Percentiles rank a stretch among this genome's conserved stretches.
phyloP scores from a whole-genome alignment of 1,139 yeast genomes.

The Lodderomyces orthopsilosis region DNA sequence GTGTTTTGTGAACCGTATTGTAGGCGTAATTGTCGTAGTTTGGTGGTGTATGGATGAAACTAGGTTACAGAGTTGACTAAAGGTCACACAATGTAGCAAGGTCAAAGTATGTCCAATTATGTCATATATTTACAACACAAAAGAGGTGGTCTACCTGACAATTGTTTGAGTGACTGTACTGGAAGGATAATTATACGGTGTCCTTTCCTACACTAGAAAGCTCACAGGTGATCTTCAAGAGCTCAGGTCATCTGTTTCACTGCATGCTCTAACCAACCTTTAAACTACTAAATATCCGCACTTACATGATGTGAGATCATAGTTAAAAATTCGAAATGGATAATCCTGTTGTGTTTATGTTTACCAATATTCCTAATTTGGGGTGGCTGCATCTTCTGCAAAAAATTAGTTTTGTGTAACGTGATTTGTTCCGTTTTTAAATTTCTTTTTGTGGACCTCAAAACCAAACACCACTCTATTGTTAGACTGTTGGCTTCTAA shows the following conservation, averaged over 20 bases:
- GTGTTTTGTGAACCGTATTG: too few species aligned
- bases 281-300: too few species aligned
- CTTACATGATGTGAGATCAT: too few species aligned
- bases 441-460: neutral
- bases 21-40: too few species aligned
- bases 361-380: slow-evolving; percentile 1
- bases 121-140: neutral
- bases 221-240: neutral
- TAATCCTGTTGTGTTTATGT: neutral
- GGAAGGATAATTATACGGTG: neutral
- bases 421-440: neutral
- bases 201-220: neutral
- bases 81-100: neutral
- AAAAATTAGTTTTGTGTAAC: neutral
- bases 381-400: neutral
- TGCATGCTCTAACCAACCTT: neutral
- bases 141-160: neutral
- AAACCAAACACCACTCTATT: neutral
- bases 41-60: neutral
- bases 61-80: neutral
- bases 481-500: neutral
- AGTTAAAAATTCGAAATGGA: neutral
- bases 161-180: too few species aligned
- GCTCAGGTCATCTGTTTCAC: neutral
- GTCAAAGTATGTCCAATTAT: neutral